A percentile compares a stretch with the other conserved stretches of the same genome.
These are phyloP conservation scores for Cordyceps tenuipes DNA, from an alignment of 2,329 filamentous ascomycete genomes.

Conservation along the genomic window DNA sequence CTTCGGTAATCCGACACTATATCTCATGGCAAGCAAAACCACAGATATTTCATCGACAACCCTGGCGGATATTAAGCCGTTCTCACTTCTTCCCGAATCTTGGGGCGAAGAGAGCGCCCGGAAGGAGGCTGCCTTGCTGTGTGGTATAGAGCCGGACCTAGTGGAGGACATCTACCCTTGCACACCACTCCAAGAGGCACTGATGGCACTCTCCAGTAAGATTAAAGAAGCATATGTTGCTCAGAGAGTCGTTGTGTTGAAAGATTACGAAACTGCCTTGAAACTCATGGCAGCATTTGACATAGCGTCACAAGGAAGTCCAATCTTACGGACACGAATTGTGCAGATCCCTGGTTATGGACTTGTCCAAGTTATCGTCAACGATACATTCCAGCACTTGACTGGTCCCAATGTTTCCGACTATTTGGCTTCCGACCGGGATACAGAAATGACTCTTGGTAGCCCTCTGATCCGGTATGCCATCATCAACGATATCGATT, in stretches of 20 bases:
- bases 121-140: constrained; percentile 31
- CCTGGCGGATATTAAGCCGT: constrained; percentile 24
- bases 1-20: constrained; percentile 36
- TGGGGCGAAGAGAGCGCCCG: constrained; percentile 28
- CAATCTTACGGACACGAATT: constrained; percentile 42
- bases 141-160: constrained; percentile 24
- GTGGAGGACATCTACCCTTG: constrained; percentile 48
- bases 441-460: constrained; percentile 35
- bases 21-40: constrained; percentile 32
- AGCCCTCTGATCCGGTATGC: constrained; percentile 38
- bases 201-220: constrained; percentile 45
- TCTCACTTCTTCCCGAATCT: constrained; percentile 30
- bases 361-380: constrained; percentile 39
- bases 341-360: constrained; percentile 36
- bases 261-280: constrained; percentile 26
- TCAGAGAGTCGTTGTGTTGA: constrained; percentile 37
- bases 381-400: constrained; percentile 28
- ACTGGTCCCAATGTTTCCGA: constrained; percentile 27
- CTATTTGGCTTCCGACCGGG: constrained; percentile 33
- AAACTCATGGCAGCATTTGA: constrained; percentile 37
- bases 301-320: constrained; percentile 25
- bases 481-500: constrained; percentile 26
- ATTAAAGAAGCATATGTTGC: constrained; percentile 44
- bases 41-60: constrained; percentile 17
- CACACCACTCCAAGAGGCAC: constrained; percentile 45